These are phyloP conservation scores for Entomortierella parvispora DNA, from an alignment of 192 early-diverging fungal genomes.

Conservation along the genomic window DNA sequence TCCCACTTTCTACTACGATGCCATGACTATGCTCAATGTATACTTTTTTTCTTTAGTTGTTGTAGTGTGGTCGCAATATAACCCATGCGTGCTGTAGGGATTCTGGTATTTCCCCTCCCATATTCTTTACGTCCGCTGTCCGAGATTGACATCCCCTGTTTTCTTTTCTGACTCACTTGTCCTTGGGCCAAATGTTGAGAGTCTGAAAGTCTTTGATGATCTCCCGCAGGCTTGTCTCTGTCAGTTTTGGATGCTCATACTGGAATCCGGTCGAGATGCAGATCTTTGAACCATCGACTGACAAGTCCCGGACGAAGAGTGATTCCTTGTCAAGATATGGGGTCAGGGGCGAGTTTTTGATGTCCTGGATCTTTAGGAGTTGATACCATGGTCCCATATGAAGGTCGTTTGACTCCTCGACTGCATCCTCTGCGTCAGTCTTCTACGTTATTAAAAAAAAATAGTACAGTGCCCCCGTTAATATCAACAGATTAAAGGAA, in stretches of 20 bases:
- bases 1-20: no score
- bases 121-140: no score
- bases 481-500: not conserved
- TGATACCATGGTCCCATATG: constrained; percentile 93
- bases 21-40: no score
- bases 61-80: no score
- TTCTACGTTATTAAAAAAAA: constrained; percentile 17
- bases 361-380: constrained; percentile 71
- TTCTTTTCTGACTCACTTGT: no score
- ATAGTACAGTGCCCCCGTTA: not conserved
- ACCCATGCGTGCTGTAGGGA: no score
- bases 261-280: constrained; percentile 69
- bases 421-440: constrained; percentile 81
- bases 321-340: constrained; percentile 95
- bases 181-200: constrained; percentile 81
- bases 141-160: no score
- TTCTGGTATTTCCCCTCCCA: no score
- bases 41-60: no score
- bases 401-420: constrained; percentile 95
- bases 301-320: constrained; percentile 85
- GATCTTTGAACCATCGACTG: constrained; percentile 86
- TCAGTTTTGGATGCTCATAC: constrained; percentile 75
- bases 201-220: constrained; percentile 86
- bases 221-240: constrained; percentile 70
- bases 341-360: constrained; percentile 87